phyloP scores from a whole-genome alignment of 1,284 basidiomycete genomes.

The Moniliella sp. region DNA sequence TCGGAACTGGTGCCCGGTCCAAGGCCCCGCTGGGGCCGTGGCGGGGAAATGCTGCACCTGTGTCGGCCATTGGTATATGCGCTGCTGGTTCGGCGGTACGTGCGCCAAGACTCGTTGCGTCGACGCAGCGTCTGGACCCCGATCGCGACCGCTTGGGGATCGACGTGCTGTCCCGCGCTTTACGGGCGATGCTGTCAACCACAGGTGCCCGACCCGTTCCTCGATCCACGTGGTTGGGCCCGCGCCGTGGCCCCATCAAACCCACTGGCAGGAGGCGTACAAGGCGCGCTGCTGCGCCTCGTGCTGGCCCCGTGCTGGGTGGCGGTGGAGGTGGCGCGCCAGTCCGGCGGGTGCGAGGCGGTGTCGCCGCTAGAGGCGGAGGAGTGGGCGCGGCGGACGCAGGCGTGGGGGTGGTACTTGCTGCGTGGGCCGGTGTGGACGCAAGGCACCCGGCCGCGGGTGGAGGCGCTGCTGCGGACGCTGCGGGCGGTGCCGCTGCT shows the following conservation, averaged over 20 bases:
- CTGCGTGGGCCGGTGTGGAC: slow-evolving; percentile 68
- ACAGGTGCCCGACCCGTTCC: too few species aligned
- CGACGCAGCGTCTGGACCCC: slow-evolving; percentile 12
- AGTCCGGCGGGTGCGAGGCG: slow-evolving; percentile 9
- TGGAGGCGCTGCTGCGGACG: slow-evolving; percentile 43
- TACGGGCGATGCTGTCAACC: slow-evolving; percentile 1
- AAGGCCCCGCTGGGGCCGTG: slow-evolving; percentile 8
- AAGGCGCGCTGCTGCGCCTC: slow-evolving; percentile 17
- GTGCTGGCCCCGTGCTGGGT: slow-evolving; percentile 13
- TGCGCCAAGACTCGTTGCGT: not conserved
- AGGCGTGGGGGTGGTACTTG: slow-evolving; percentile 65
- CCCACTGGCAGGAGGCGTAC: too few species aligned
- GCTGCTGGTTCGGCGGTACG: not conserved
- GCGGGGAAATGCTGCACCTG: slow-evolving; percentile 20
- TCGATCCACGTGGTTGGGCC: not conserved
- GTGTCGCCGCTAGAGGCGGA: slow-evolving; percentile 32
- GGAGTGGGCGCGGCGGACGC: slow-evolving; percentile 61
- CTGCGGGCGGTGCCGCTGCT: slow-evolving; percentile 50
- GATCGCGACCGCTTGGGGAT: slow-evolving; percentile 16
- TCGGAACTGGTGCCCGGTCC: slow-evolving; percentile 18
- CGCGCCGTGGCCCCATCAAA: slow-evolving; percentile 5
- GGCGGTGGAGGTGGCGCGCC: slow-evolving; percentile 2
- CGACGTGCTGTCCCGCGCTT: slow-evolving; percentile 11
- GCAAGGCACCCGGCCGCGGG: slow-evolving; percentile 64
- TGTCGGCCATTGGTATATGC: slow-evolving; percentile 19